Evolutionary conservation across 306 rosid genomes (phyloP), one percentile per base, ranked within the genome.

Genomic region (Ziziphus jujuba): DNA sequence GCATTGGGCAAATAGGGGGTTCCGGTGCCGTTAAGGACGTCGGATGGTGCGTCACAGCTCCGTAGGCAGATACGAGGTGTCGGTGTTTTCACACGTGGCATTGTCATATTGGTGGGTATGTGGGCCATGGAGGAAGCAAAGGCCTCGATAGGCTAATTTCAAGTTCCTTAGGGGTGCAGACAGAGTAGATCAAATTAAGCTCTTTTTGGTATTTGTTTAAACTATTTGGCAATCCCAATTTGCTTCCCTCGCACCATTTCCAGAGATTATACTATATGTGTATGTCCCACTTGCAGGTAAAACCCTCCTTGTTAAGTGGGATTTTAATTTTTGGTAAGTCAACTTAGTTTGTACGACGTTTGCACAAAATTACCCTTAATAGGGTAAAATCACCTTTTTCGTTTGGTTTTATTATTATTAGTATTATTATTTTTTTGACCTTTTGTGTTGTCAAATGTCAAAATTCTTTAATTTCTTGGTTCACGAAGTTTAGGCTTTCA

Each of bases 61-160:
- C 86, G 75, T 51, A 74, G 84, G 86, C 84, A 77, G 43, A 80
- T 74, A 25, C 10, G 63, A 16, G 47, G 86, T 87, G 95, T 89
- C 85, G 82, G 90, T 85, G 96, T 78, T 82, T 66, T 57, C 66
- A 62, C 65, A 82, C 81, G 79, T 84, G 91, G 81, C 84, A 22
- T 2, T 40, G 73, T 49, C 66, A 2, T 11, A 85, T 75, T 84
- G 92, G 88, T 53, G 33, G 70, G 20, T 49, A 36, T 75, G 85
- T 74, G 76, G 76, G 82, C 56, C 54, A 80, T 35, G 33, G 5
- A 22, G 92, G 95, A 85, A 85, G 84, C 98, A 92, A 85, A 69
- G 9, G 20, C 89, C 87, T 92, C 81, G 96, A 75, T 49, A 69
- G 22, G 15, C 75, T 40, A 70, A 75, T 45, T 72, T 81, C 33